A percentile compares a stretch with the other conserved stretches of the same genome.
Conservation (phyloP, 2,329 filamentous ascomycete species). For the Didymella lethalis region DNA sequence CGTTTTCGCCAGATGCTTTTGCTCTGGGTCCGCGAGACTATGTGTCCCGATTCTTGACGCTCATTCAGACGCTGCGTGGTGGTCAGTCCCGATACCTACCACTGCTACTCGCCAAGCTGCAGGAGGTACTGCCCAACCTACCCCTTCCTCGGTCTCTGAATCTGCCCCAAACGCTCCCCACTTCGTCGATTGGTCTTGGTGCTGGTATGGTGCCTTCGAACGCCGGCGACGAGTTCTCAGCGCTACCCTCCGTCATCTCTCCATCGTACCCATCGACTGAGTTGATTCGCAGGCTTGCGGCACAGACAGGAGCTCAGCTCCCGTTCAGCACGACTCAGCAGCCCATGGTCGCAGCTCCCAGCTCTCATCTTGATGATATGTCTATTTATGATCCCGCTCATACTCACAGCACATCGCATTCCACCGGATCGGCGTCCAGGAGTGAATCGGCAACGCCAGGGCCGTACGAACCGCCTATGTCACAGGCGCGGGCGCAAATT, state of each 20-base stretch:
- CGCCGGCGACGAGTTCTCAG: conserved; percentile 40
- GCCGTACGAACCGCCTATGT: conserved; percentile 42
- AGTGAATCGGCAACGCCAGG: conserved; percentile 47
- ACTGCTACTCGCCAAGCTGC: conserved; percentile 76
- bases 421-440: conserved; percentile 41
- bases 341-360: conserved; percentile 40
- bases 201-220: conserved; percentile 42
- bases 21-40: conserved; percentile 70
- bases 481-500: conserved; percentile 38
- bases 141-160: conserved; percentile 48
- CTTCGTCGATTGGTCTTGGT: conserved; percentile 40
- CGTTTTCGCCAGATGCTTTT: conserved; percentile 65
- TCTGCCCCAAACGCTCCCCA: conserved; percentile 38
- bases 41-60: conserved; percentile 70
- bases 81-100: conserved; percentile 80
- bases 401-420: conserved; percentile 43
- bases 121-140: conserved; percentile 69
- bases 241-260: conserved; percentile 36
- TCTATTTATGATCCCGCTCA: conserved; percentile 47
- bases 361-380: conserved; percentile 46
- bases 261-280: conserved; percentile 45
- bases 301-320: conserved; percentile 47
- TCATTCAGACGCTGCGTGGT: conserved; percentile 74
- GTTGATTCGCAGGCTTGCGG: conserved; percentile 46
- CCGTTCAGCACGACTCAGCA: conserved; percentile 46